Evolutionary conservation across 2,329 filamentous ascomycete genomes (phyloP).

Genomic region (Talaromyces islandicus): DNA sequence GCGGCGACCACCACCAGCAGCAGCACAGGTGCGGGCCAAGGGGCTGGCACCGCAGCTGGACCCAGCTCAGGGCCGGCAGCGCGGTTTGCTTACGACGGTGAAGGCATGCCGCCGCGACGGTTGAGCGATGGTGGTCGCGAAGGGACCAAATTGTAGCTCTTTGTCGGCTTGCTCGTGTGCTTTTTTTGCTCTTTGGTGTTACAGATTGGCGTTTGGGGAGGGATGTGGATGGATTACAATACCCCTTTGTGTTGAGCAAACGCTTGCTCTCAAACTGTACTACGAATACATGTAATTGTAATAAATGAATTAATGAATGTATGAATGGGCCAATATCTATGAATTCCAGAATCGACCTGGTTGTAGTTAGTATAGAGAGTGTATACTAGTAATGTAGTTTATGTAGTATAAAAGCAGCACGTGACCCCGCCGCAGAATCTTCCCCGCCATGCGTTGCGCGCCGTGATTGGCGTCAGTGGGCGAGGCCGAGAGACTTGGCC

Average conservation of each 20-base stretch:
- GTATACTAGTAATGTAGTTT: too few relatives aligned
- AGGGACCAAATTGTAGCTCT: slow-evolving; percentile 30
- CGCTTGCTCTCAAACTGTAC: neutral
- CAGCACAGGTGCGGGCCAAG: slow-evolving; percentile 12
- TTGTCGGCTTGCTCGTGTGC: neutral
- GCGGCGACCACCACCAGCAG: slow-evolving; percentile 12
- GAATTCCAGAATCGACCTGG: neutral
- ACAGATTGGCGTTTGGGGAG: neutral
- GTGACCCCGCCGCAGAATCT: neutral
- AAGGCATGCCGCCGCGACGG: slow-evolving; percentile 21
- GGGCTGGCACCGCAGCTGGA: slow-evolving; percentile 13
- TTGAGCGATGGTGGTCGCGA: slow-evolving; percentile 36
- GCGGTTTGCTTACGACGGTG: slow-evolving; percentile 12
- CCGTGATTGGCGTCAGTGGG: neutral
- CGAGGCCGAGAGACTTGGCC: neutral
- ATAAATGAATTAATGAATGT: neutral
- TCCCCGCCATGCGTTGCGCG: neutral
- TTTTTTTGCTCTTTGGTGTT: neutral
- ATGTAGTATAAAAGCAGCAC: neutral
- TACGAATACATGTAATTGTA: neutral
- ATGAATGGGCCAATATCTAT: neutral
- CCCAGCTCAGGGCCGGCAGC: slow-evolving; percentile 22
- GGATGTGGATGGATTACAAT: neutral
- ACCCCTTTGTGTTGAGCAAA: neutral
- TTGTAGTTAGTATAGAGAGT: neutral